These are phyloP conservation scores for Tricholoma matsutake DNA, from an alignment of 768 basidiomycete genomes.

Conservation along the genomic window DNA sequence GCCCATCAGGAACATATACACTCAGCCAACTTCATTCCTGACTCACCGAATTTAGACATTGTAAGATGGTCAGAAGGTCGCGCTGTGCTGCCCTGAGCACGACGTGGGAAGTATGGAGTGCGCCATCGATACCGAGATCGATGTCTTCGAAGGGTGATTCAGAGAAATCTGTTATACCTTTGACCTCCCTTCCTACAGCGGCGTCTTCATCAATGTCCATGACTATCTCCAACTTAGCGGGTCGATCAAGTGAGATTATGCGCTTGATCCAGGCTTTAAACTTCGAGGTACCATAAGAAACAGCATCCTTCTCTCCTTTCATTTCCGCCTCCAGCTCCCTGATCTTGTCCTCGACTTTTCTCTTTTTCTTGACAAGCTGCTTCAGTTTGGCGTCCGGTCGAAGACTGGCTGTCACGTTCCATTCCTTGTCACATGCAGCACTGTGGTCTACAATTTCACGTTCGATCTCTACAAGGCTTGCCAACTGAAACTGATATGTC, in stretches of 20 bases:
- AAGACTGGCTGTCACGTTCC: slow-evolving; percentile 12
- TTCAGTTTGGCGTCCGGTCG: slow-evolving; percentile 38
- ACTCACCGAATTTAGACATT: slow-evolving; percentile 52
- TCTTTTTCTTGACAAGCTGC: slow-evolving; percentile 41
- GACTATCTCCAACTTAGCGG: slow-evolving; percentile 35
- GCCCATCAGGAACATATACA: not conserved
- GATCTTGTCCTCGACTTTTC: slow-evolving; percentile 34
- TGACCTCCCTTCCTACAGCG: slow-evolving; percentile 39
- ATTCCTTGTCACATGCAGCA: slow-evolving; percentile 9
- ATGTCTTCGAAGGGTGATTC: slow-evolving; percentile 18
- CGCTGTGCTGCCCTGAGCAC: slow-evolving; percentile 51
- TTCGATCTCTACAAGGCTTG: slow-evolving; percentile 26
- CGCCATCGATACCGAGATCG: slow-evolving; percentile 36
- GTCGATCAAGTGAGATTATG: slow-evolving; percentile 45
- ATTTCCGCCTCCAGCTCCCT: slow-evolving; percentile 24
- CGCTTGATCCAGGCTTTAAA: slow-evolving; percentile 65
- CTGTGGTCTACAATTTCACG: slow-evolving; percentile 26
- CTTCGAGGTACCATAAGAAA: slow-evolving; percentile 39
- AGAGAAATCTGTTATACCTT: slow-evolving; percentile 9
- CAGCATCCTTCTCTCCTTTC: slow-evolving; percentile 20
- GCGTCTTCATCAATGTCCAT: slow-evolving; percentile 37
- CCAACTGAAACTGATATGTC: slow-evolving; percentile 30
- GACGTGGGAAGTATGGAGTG: slow-evolving; percentile 42
- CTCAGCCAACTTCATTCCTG: not conserved
- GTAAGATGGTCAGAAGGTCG: slow-evolving; percentile 55